These are phyloP conservation scores for Calocera viscosa DNA, from an alignment of 768 basidiomycete genomes.

Conservation along the genomic window DNA sequence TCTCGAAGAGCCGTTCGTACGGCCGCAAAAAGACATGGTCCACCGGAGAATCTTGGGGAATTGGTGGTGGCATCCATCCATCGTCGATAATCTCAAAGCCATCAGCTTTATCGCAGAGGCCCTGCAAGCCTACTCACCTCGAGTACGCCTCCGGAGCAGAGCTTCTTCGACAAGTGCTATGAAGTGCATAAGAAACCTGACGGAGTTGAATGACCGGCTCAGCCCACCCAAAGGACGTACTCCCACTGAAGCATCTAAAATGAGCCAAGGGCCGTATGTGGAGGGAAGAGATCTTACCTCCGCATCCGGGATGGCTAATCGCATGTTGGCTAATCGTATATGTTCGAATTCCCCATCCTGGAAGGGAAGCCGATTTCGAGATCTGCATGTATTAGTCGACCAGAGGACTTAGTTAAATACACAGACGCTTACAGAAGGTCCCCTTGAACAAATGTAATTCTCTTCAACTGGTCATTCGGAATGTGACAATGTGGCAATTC, in stretches of 20 bases:
- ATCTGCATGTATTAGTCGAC: constrained; percentile 26
- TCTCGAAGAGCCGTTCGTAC: neutral
- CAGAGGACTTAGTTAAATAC: neutral
- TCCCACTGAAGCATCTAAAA: neutral
- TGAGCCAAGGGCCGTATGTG: neutral
- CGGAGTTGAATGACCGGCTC: neutral
- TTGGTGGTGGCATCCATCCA: neutral
- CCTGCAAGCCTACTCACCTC: neutral
- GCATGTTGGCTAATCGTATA: constrained; percentile 59
- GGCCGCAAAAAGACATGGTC: neutral
- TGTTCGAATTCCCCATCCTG: constrained; percentile 51
- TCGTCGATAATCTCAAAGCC: neutral
- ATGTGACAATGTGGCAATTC: constrained; percentile 2
- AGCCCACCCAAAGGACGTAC: neutral
- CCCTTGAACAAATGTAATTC: constrained; percentile 38
- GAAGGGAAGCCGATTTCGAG: constrained; percentile 50
- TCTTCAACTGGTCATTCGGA: constrained; percentile 12
- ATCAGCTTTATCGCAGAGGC: neutral
- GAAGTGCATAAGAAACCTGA: neutral
- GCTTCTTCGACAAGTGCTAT: constrained; percentile 1
- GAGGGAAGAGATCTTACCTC: constrained; percentile 6
- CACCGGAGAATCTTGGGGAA: neutral
- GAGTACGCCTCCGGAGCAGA: neutral
- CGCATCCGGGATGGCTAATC: constrained; percentile 46
- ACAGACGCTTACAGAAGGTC: constrained; percentile 47